Conservation (phyloP, 2,329 filamentous ascomycete genomes). For the Zalaria sp. region DNA sequence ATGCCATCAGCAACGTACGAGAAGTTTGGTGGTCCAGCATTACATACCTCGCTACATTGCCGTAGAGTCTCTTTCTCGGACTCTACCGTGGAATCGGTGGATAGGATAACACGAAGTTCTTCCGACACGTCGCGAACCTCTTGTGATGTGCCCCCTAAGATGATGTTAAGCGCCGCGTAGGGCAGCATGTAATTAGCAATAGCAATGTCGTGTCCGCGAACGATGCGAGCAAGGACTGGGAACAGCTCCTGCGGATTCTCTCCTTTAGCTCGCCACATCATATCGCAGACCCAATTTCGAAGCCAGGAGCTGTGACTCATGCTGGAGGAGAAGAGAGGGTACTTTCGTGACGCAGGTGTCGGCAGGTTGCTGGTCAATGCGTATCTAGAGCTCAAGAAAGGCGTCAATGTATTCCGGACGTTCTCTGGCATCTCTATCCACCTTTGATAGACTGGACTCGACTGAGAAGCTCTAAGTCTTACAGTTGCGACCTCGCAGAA, state of each 20-base stretch:
- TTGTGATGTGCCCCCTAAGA: conserved; percentile 55
- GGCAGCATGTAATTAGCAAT: conserved; percentile 83
- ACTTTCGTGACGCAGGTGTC: conserved; percentile 25
- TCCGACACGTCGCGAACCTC: conserved; percentile 51
- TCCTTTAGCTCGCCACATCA: conserved; percentile 65
- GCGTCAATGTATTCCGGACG: conserved; percentile 68
- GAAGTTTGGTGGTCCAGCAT: background rate
- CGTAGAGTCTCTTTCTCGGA: conserved; percentile 61
- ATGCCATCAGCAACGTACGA: conserved; percentile 1
- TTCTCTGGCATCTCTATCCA: conserved; percentile 68
- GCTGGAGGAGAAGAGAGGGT: conserved; percentile 62
- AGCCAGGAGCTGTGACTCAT: conserved; percentile 72
- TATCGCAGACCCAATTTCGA: conserved; percentile 62
- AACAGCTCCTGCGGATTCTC: conserved; percentile 66
- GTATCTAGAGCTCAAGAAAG: conserved; percentile 78
- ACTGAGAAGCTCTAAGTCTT: conserved; percentile 39
- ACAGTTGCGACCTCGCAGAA: conserved; percentile 46
- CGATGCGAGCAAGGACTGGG: conserved; percentile 64
- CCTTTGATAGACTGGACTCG: conserved; percentile 50
- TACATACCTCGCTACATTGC: conserved; percentile 68
- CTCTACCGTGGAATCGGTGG: conserved; percentile 40
- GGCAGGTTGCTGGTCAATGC: conserved; percentile 38
- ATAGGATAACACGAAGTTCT: conserved; percentile 65
- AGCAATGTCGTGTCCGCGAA: conserved; percentile 71
- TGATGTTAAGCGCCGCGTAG: conserved; percentile 70